Evolutionary conservation across 1,139 yeast species (phyloP), one percentile per base, ranked within the genome.

Genomic region (Suhomyces chickasaworum): DNA sequence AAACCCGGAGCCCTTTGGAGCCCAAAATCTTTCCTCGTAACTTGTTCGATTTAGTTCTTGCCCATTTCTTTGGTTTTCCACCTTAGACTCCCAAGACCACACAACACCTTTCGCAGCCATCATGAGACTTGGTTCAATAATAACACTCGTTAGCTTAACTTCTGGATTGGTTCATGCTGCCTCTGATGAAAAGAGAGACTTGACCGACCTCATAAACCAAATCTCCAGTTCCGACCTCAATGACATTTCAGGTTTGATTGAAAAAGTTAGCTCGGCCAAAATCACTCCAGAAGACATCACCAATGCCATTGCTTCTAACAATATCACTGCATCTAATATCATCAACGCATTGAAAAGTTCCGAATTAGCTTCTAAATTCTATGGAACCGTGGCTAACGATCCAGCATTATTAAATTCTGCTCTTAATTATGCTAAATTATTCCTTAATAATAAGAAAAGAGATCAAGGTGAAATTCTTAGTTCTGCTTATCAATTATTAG

Each of bases 341-440:
- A 45, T 48, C 21, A 42, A 49, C 32, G 55, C 61, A n/a, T 53
- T 64, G 42, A 48, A 56, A 20, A 44, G 50, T 30, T 51, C 58
- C 15, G 62, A 60, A 10, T 53, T 54, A 41, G 53, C 58, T 27
- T 42, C 51, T 27, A 53, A 54, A 17, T 64, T 66, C 44, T 60
- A 62, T 49, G 54, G 52, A 33, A 51, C 57, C 15, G 55, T 65
- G 30, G 56, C 64, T 32, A 56, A 57, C 37, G 65, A 66, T 48
- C 51, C 54, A 3, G 64, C 63, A 35, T 53, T 59, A 37, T 50
- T 51, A 10, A 50, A 58, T 10, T 46, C 53, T 10, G 65, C 62
- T 20, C 37, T 57, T 15, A 35, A 42, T 7, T 50, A 55, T 32
- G 69, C 68, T 33, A 55, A 59, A 44, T 49, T 48, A 25, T 53